Evolutionary conservation across 495 filamentous ascomycete species (phyloP).

Genomic region (Penicillium coprophilum): DNA sequence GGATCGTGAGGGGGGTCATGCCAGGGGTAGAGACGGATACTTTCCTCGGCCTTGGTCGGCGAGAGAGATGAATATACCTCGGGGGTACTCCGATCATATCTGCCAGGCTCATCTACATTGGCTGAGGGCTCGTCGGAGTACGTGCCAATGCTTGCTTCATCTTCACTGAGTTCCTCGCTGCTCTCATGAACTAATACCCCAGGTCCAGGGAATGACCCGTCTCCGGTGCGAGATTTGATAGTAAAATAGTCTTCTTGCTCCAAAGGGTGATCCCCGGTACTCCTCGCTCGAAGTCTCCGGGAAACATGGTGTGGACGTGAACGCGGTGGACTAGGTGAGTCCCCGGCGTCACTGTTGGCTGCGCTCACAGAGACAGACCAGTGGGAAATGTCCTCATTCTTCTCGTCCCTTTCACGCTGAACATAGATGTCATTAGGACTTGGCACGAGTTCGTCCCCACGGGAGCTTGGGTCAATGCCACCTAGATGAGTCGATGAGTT

Average conservation of each 20-base stretch:
- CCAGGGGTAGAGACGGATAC: constrained; percentile 43
- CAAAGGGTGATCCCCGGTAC: constrained; percentile 45
- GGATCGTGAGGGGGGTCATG: constrained; percentile 38
- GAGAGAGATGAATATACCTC: constrained; percentile 29
- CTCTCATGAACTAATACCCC: constrained; percentile 47
- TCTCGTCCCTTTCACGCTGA: constrained; percentile 40
- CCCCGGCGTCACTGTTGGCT: constrained; percentile 43
- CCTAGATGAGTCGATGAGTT: constrained; percentile 31
- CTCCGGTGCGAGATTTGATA: constrained; percentile 23
- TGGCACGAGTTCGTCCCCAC: constrained; percentile 39
- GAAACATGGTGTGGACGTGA: constrained; percentile 21
- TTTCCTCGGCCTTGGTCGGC: constrained; percentile 19
- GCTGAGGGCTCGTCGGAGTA: constrained; percentile 34
- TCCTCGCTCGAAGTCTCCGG: constrained; percentile 45
- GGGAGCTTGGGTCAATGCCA: constrained; percentile 43
- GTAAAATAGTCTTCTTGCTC: constrained; percentile 45
- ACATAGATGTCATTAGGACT: constrained; percentile 49
- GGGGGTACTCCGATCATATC: constrained; percentile 29
- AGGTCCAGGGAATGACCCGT: constrained; percentile 44
- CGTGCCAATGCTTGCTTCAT: constrained; percentile 23
- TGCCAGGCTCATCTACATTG: constrained; percentile 30
- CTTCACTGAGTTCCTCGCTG: constrained; percentile 42
- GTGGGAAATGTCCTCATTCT: constrained; percentile 44
- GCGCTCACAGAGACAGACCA: constrained; percentile 47
- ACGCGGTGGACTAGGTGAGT: constrained; percentile 22